These are phyloP conservation scores for Trichoderma sp. DNA, from an alignment of 2,329 filamentous ascomycete genomes.

Conservation along the genomic window DNA sequence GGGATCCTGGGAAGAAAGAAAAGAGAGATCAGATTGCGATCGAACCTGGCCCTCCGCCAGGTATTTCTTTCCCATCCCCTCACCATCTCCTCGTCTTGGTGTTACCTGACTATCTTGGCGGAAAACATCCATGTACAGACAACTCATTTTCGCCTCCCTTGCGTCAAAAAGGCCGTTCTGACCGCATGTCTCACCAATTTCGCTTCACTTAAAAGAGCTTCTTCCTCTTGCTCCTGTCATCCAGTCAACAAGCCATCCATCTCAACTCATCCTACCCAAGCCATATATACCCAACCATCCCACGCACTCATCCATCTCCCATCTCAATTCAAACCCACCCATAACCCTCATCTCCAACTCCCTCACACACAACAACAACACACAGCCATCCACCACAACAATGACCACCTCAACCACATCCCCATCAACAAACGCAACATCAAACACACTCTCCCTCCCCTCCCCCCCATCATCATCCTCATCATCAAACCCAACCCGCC, in stretches of 20 bases:
- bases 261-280: not conserved
- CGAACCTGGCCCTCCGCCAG: not conserved
- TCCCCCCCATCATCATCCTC: slow-evolving; percentile 5
- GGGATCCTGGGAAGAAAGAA: not conserved
- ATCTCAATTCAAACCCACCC: not conserved
- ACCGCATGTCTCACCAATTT: slow-evolving; percentile 7
- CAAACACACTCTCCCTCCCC: slow-evolving; percentile 20
- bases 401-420: not conserved
- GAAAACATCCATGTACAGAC: too few species aligned
- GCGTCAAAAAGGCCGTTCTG: not conserved
- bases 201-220: not conserved
- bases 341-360: not conserved
- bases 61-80: not conserved
- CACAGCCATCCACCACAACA: not conserved
- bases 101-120: too few species aligned
- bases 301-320: not conserved
- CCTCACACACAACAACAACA: not conserved
- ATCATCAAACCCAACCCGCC: slow-evolving; percentile 40
- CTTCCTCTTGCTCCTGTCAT: not conserved
- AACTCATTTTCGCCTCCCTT: not conserved
- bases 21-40: not conserved
- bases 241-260: slow-evolving; percentile 4
- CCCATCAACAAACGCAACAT: not conserved
- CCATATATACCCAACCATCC: not conserved
- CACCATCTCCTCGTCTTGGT: not conserved